Percentiles rank a stretch among this genome's conserved stretches.
Conservation (phyloP, 805 yeast species). For the Naumovozyma baii region DNA sequence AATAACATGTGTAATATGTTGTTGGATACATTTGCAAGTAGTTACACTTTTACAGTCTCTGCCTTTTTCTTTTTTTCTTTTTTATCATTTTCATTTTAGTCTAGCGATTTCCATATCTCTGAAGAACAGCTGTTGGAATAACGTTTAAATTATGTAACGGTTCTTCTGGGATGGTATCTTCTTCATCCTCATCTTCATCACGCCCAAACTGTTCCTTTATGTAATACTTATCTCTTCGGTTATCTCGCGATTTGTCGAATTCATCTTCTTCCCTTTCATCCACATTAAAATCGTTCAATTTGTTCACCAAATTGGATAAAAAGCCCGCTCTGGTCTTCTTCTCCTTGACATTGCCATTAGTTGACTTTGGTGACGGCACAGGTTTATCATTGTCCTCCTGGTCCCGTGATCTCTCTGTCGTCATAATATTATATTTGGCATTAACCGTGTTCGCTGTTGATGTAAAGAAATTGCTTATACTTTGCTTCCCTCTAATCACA, state of each 20-base stretch:
- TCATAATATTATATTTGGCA: neutral
- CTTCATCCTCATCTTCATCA: slow-evolving; percentile 22
- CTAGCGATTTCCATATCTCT: neutral
- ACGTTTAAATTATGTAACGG: neutral
- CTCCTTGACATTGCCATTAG: neutral
- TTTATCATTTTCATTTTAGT: neutral
- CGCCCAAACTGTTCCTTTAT: slow-evolving; percentile 20
- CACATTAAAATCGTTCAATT: slow-evolving; percentile 28
- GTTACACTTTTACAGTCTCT: neutral
- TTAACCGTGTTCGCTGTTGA: slow-evolving; percentile 1
- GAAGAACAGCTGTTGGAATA: neutral
- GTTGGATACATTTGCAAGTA: no score
- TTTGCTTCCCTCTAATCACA: slow-evolving; percentile 14
- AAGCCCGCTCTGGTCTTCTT: slow-evolving; percentile 6
- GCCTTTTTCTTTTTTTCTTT: neutral
- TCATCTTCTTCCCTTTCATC: slow-evolving; percentile 25
- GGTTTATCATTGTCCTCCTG: neutral
- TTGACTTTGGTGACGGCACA: neutral
- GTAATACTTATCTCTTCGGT: slow-evolving; percentile 14
- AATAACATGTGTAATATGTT: no score
- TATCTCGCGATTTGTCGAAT: slow-evolving; percentile 16
- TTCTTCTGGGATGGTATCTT: slow-evolving; percentile 8
- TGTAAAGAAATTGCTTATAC: slow-evolving; percentile 17
- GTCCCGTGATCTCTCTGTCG: neutral
- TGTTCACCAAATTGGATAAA: slow-evolving; percentile 14